Conservation (phyloP, 2,329 filamentous ascomycete genomes). For the Metarhizium humberi region DNA sequence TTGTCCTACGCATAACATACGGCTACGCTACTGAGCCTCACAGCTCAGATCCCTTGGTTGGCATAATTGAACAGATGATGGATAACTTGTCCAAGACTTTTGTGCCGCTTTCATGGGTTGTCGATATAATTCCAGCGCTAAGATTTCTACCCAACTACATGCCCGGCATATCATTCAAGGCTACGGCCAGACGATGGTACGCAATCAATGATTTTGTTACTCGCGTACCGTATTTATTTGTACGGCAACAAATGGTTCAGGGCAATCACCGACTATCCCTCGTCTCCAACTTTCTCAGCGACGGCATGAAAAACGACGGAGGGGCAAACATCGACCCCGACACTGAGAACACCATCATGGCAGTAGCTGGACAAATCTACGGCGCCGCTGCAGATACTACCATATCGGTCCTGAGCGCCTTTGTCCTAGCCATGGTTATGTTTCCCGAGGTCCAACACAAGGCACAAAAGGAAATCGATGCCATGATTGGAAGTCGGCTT, state of each 20-base stretch:
- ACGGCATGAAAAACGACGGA: background rate
- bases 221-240: conserved; percentile 20
- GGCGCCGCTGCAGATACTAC: conserved; percentile 9
- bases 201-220: conserved; percentile 10
- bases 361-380: background rate
- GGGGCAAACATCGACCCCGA: background rate
- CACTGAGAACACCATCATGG: background rate
- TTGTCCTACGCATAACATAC: conserved; percentile 10
- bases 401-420: conserved; percentile 9
- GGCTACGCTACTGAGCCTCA: conserved; percentile 22
- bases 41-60: conserved; percentile 19
- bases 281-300: conserved; percentile 11
- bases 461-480: conserved; percentile 31
- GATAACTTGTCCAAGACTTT: conserved; percentile 17
- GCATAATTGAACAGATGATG: conserved; percentile 20
- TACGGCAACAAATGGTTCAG: conserved; percentile 15
- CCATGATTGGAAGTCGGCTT: conserved; percentile 31
- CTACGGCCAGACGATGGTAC: conserved; percentile 17
- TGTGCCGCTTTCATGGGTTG: conserved; percentile 20
- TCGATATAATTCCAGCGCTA: conserved; percentile 21
- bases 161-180: conserved; percentile 22
- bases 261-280: conserved; percentile 13
- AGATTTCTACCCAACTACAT: conserved; percentile 18
- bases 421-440: conserved; percentile 37
- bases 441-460: conserved; percentile 30